Evolutionary conservation across 441 rosid genomes (phyloP), one percentile per base, ranked within the genome.

Genomic region (Erodium chrysanthum): DNA sequence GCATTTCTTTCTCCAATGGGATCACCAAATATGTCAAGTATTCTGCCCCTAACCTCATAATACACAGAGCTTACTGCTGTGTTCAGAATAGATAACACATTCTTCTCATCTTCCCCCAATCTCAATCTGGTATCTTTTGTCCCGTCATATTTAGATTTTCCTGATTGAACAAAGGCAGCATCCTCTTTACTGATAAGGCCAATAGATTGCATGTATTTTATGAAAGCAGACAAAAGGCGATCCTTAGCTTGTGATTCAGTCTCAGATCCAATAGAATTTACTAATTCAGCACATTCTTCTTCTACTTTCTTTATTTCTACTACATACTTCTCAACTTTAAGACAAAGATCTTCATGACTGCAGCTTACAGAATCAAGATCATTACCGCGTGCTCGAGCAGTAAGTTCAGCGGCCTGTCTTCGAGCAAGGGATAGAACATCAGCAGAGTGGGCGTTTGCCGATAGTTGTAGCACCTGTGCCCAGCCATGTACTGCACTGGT

Each of bases 401-500:
- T 77, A 46, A 85, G 85, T 71, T 91, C 96, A 79, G 90, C 75
- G 71, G 91, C 97, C 86, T 86, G 97, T 75, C 89, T 86, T 79
- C 89, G 81, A 44, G 90, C 91, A 75, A 84, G 76, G 70, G 91
- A 86, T 75, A 94, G 78, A 69, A 83, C 71, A 76, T 94, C 97
- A 70, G 84, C 74, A 72, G 97, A 87, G 70, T 78, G 81, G 73
- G 90, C 84, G 82, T 83, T 84, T 22, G 92, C 91, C 69, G 96
- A 86, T 68, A 86, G 79, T 73, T 91, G 97, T 78, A 91, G 82
- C 68, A 89, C 86, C 69, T 89, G 92, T 68, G 85, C 82, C 99
- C 99, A 94, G 65, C 92, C 91, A 76, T 88, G 91, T 69, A 94
- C 85, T 35, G 79, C 76, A 76, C 94, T 91, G 66, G 92, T 89